phyloP scores from a whole-genome alignment of 164 flowering plant genomes.

The Saururus chinensis region DNA sequence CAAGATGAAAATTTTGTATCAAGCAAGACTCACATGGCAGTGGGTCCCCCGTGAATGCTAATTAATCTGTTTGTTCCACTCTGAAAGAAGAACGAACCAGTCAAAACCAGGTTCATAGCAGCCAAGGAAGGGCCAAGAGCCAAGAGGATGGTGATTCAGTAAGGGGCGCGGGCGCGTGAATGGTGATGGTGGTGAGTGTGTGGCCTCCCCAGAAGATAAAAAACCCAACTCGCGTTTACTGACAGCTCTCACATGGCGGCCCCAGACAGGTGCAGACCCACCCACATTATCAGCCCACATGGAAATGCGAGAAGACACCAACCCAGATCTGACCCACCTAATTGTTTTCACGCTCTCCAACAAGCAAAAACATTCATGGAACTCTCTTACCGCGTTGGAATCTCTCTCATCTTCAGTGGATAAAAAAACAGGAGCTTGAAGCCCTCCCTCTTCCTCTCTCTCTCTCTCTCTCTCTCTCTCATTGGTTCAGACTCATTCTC shows the following conservation, averaged over 20 bases:
- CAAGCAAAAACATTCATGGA: background rate
- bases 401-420: background rate
- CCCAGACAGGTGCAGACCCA: slow-evolving; percentile 3
- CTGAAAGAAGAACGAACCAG: too few species aligned
- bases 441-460: background rate
- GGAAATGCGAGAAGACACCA: slow-evolving; percentile 5
- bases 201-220: slow-evolving; percentile 1
- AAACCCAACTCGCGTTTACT: background rate
- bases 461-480: background rate
- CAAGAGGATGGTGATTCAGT: too few species aligned
- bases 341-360: background rate
- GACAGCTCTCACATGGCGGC: slow-evolving; percentile 4
- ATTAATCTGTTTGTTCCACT: too few species aligned
- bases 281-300: slow-evolving; percentile 4
- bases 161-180: too few species aligned
- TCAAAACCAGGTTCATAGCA: too few species aligned
- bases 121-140: too few species aligned
- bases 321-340: slow-evolving; percentile 5
- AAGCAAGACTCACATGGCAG: too few species aligned
- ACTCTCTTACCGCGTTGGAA: background rate
- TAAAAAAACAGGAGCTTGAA: slow-evolving; percentile 13
- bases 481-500: background rate
- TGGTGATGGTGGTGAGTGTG: too few species aligned
- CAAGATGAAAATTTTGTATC: too few species aligned
- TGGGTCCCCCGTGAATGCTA: too few species aligned